phyloP scores from a whole-genome alignment of 2,329 filamentous ascomycete genomes.

The Ascochyta koolunga region DNA sequence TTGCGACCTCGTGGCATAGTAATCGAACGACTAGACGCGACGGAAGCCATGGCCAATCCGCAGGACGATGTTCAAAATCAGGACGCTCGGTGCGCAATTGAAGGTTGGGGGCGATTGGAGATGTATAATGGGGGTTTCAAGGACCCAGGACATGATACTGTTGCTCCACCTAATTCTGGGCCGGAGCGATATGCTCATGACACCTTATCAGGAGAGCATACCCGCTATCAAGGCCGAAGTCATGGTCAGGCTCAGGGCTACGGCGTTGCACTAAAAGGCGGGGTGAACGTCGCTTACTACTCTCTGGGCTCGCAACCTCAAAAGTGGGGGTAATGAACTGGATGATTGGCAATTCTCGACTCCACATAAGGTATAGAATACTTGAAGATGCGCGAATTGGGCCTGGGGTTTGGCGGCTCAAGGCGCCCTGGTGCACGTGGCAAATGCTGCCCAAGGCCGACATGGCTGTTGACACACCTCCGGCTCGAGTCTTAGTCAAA shows the following conservation, averaged over 20 bases:
- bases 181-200: slow-evolving; percentile 14
- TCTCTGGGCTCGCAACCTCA: slow-evolving; percentile 5
- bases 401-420: slow-evolving; percentile 1
- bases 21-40: slow-evolving; percentile 18
- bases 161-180: slow-evolving; percentile 4
- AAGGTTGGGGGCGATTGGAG: slow-evolving; percentile 37
- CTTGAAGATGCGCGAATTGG: slow-evolving; percentile 4
- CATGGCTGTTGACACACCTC: slow-evolving; percentile 19
- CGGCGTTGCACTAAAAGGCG: slow-evolving; percentile 20
- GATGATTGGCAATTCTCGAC: neutral
- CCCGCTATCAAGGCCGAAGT: slow-evolving; percentile 21
- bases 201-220: slow-evolving; percentile 22
- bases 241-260: slow-evolving; percentile 13
- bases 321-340: slow-evolving; percentile 20
- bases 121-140: slow-evolving; percentile 36
- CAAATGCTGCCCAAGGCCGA: neutral
- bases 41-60: slow-evolving; percentile 24
- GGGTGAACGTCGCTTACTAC: slow-evolving; percentile 20
- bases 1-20: slow-evolving; percentile 66
- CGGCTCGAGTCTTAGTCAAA: slow-evolving; percentile 21
- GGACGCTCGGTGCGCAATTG: slow-evolving; percentile 23
- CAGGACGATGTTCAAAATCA: slow-evolving; percentile 3
- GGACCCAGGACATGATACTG: neutral
- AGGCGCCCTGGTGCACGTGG: neutral
- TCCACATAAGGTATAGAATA: neutral